Conservation (phyloP, 2,329 filamentous ascomycete species). For the Penicillium corylophilum region DNA sequence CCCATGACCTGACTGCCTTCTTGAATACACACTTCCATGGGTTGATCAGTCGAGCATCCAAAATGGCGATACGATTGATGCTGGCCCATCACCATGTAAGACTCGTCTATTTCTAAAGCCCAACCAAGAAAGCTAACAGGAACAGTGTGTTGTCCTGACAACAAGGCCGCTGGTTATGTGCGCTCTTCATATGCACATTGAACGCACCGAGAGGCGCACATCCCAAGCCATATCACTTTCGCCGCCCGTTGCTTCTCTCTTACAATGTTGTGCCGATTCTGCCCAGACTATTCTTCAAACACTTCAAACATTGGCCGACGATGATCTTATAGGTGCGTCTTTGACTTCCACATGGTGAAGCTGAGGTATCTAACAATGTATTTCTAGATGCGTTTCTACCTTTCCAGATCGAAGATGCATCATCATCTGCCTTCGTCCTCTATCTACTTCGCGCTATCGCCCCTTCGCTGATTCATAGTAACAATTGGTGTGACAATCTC, state of each 20-base stretch:
- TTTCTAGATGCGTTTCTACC: constrained; percentile 39
- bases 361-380: background rate
- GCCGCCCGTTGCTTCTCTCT: constrained; percentile 21
- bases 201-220: constrained; percentile 17
- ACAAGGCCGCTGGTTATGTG: constrained; percentile 30
- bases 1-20: constrained; percentile 24
- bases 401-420: constrained; percentile 45
- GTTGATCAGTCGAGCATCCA: constrained; percentile 24
- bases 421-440: constrained; percentile 43
- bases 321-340: constrained; percentile 22
- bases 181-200: constrained; percentile 27
- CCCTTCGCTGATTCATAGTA: constrained; percentile 37
- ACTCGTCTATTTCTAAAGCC: background rate
- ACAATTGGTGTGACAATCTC: constrained; percentile 39
- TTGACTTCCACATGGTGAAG: background rate
- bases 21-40: constrained; percentile 26
- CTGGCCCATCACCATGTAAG: constrained; percentile 29
- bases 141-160: constrained; percentile 27
- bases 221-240: constrained; percentile 18
- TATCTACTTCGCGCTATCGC: constrained; percentile 34
- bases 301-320: constrained; percentile 23
- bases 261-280: constrained; percentile 27
- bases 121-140: background rate
- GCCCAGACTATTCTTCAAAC: constrained; percentile 28
- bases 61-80: constrained; percentile 27